A percentile compares a stretch with the other conserved stretches of the same genome.
Conservation (phyloP, 306 rosid genomes). For the Inga leiocalycina region DNA sequence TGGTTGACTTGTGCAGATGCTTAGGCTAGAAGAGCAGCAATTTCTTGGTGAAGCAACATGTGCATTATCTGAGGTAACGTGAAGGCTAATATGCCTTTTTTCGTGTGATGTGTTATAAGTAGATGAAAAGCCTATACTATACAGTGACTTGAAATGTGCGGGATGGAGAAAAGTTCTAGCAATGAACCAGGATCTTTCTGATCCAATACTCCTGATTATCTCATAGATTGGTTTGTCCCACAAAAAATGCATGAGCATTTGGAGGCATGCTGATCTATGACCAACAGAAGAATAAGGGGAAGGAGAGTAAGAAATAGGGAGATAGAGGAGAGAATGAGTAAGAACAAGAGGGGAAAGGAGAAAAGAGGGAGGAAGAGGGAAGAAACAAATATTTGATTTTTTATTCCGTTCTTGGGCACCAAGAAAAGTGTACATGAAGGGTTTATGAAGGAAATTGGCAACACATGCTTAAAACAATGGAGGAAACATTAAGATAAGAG, state of each 20-base stretch:
- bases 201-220: background rate
- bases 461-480: background rate
- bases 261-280: conserved; percentile 1
- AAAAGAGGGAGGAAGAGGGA: background rate
- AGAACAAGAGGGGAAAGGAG: background rate
- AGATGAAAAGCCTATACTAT: conserved; percentile 23
- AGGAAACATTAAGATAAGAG: background rate
- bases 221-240: conserved; percentile 15
- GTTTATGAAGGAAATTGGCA: background rate
- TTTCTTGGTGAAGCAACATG: conserved; percentile 96
- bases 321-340: background rate
- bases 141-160: background rate
- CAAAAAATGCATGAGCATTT: conserved; percentile 25
- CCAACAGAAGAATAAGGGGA: background rate
- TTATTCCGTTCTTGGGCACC: background rate
- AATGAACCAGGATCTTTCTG: conserved; percentile 24
- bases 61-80: conserved; percentile 80
- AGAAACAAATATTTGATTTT: background rate
- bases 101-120: conserved; percentile 21
- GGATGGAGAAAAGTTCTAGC: background rate
- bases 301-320: background rate
- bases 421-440: background rate
- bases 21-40: conserved; percentile 94
- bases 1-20: conserved; percentile 69
- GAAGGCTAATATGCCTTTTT: conserved; percentile 26